These are phyloP conservation scores for Beauveria sp. DNA, from an alignment of 2,329 filamentous ascomycete genomes.

Conservation along the genomic window DNA sequence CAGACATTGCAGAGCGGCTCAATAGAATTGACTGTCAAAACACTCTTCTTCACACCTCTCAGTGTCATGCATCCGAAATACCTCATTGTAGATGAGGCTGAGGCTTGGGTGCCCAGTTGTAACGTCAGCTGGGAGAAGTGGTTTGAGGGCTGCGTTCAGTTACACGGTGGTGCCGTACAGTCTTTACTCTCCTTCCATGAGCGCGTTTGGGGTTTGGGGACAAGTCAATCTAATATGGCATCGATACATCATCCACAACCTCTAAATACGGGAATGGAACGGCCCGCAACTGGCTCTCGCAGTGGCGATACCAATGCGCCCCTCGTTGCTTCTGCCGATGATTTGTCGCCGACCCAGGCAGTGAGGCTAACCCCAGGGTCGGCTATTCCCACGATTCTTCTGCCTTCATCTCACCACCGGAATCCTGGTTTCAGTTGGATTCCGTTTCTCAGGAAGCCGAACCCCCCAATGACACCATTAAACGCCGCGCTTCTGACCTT, in stretches of 20 bases:
- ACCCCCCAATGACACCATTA: slow-evolving; percentile 56
- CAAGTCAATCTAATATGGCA: slow-evolving; percentile 14
- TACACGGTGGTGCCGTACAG: slow-evolving; percentile 54
- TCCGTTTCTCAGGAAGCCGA: slow-evolving; percentile 42
- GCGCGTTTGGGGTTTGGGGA: slow-evolving; percentile 51
- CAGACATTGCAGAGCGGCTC: slow-evolving; percentile 44
- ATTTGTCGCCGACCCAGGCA: slow-evolving; percentile 21
- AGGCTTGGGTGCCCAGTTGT: slow-evolving; percentile 67
- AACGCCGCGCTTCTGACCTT: slow-evolving; percentile 58
- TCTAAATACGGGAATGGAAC: background rate
- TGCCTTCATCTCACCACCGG: slow-evolving; percentile 67
- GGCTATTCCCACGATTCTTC: slow-evolving; percentile 48
- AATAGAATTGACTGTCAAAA: slow-evolving; percentile 65
- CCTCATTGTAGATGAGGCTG: slow-evolving; percentile 60
- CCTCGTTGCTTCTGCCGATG: background rate
- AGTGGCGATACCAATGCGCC: background rate
- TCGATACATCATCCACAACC: background rate
- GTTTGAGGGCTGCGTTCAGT: slow-evolving; percentile 69
- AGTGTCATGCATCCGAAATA: slow-evolving; percentile 89
- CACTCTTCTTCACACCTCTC: slow-evolving; percentile 70
- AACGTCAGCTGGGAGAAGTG: slow-evolving; percentile 86
- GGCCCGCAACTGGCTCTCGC: background rate
- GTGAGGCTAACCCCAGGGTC: slow-evolving; percentile 18
- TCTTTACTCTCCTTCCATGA: slow-evolving; percentile 61
- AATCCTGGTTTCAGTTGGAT: slow-evolving; percentile 58